phyloP scores from a whole-genome alignment of 179 eudicot species.

The Beta lomatogona region DNA sequence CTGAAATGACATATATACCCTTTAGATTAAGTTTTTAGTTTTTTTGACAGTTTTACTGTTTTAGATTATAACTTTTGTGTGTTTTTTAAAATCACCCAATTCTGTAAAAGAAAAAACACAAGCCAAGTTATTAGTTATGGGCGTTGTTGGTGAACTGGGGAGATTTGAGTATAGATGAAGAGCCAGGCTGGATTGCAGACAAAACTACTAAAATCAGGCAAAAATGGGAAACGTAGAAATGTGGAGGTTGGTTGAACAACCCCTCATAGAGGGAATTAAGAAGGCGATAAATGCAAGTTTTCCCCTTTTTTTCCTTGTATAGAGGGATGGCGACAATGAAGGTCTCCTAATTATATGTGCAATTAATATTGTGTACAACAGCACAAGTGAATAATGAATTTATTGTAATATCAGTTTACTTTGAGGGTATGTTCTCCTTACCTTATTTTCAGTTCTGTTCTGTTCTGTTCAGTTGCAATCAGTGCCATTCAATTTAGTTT shows the following conservation, averaged over 20 bases:
- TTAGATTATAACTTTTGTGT: too few relatives aligned
- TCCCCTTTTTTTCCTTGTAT: not conserved
- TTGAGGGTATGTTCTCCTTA: too few relatives aligned
- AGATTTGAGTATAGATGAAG: not conserved
- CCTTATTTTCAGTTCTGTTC: too few relatives aligned
- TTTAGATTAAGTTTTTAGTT: not conserved
- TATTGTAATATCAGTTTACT: too few relatives aligned
- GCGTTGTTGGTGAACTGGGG: not conserved
- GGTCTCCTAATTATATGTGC: not conserved
- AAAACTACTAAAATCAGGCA: not conserved
- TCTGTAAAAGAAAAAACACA: not conserved
- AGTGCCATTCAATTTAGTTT: too few relatives aligned
- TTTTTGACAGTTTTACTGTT: too few relatives aligned
- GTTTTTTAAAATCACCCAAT: too few relatives aligned
- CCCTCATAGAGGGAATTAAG: not conserved
- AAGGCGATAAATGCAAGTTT: conserved; percentile 6
- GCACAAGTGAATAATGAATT: too few relatives aligned
- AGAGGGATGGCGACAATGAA: not conserved
- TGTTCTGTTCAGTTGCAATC: too few relatives aligned
- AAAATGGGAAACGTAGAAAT: conserved; percentile 6
- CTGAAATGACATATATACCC: not conserved
- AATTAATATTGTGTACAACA: too few relatives aligned
- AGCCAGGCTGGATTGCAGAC: conserved; percentile 14
- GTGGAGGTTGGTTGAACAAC: conserved; percentile 17
- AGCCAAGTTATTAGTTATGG: not conserved